Base-by-base conservation (phyloP, 768 basidiomycete species). In the Asterophora lycoperdoides region DNA sequence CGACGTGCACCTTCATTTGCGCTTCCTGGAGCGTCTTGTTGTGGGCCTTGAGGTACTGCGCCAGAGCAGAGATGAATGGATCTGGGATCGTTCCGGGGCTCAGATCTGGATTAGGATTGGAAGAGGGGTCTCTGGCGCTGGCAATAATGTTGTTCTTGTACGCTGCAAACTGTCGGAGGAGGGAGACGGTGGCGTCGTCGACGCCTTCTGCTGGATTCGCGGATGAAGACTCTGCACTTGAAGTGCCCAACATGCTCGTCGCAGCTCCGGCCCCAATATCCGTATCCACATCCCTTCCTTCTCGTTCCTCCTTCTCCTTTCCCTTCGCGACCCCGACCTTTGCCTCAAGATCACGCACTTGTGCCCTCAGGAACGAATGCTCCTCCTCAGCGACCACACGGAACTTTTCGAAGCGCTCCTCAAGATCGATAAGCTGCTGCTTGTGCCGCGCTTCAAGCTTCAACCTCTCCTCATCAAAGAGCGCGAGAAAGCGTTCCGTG, bases 291-390 rank as follows among this genome's bases (percentile, higher is more conserved):
- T 29, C 10, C 29, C 29, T 29, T 32, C 30, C 30, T 6, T 23
- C 23, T 6, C 3, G 23, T 6, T 9, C 13, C 19, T 43, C 8
- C 35, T 44, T 11, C 35, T 35, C 10, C 13, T 14, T 43, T 4
- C 29, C 44, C 9, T 41, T 35, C 10, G 20, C 32, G 19, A 17
- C 23, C 18, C 30, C 47, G 13, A 49, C 13, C 26, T 56, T 35
- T 6, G 40, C 44, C 41, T 55, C 54, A 2, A 56, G 54, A 28
- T 41, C 41, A 8, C 28, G 34, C 41, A 56, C 35, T 8, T 51
- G 47, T 3, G 41, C 51, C 14, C 9, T 15, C 23, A 56, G 47
- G 38, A 9, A 11, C n/a, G 38, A 39, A n/a, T 49, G 41, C 34
- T 37, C 37, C 7, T 42, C 28, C 3, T 34, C 40, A 1, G 54